phyloP scores from a whole-genome alignment of 1,139 yeast genomes.

The Sugiyamaella sp. region DNA sequence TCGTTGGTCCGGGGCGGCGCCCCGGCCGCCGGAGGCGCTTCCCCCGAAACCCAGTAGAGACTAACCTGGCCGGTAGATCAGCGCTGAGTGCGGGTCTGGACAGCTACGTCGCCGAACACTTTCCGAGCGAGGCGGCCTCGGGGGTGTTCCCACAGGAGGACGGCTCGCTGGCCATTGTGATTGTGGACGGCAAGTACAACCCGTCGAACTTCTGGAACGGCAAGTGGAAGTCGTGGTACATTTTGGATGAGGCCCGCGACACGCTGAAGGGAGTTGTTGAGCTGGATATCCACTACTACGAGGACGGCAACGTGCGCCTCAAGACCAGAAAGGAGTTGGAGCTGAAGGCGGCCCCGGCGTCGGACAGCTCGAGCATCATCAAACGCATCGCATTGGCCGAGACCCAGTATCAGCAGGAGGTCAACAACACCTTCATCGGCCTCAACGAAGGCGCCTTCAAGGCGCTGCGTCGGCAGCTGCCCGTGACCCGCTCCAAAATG shows the following conservation, averaged over 20 bases:
- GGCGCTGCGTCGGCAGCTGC: slow-evolving; percentile 83
- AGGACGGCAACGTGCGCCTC: slow-evolving; percentile 92
- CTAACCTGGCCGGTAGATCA: background rate
- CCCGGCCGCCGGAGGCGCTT: slow-evolving; percentile 1
- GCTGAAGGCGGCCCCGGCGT: slow-evolving; percentile 32
- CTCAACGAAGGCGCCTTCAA: slow-evolving; percentile 84
- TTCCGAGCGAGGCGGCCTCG: slow-evolving; percentile 49
- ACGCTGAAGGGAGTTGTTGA: slow-evolving; percentile 56
- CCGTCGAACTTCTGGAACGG: slow-evolving; percentile 88
- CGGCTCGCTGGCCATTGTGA: slow-evolving; percentile 52
- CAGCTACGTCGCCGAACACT: slow-evolving; percentile 49
- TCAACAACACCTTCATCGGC: slow-evolving; percentile 66
- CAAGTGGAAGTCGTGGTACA: slow-evolving; percentile 77
- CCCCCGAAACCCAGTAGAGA: background rate
- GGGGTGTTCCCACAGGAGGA: slow-evolving; percentile 58
- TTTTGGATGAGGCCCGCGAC: slow-evolving; percentile 44
- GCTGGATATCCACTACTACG: slow-evolving; percentile 87
- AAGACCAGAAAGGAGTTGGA: slow-evolving; percentile 54
- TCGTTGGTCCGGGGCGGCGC: slow-evolving; percentile 4
- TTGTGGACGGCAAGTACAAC: slow-evolving; percentile 74
- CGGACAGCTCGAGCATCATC: slow-evolving; percentile 44
- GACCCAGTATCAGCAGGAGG: slow-evolving; percentile 57
- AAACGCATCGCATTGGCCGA: slow-evolving; percentile 63
- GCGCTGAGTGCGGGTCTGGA: slow-evolving; percentile 35
- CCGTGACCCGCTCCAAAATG: slow-evolving; percentile 86